Percentiles rank a stretch among this genome's conserved stretches.
These are phyloP conservation scores for Yarrowia bubula DNA, from an alignment of 805 yeast species.

Conservation along the genomic window DNA sequence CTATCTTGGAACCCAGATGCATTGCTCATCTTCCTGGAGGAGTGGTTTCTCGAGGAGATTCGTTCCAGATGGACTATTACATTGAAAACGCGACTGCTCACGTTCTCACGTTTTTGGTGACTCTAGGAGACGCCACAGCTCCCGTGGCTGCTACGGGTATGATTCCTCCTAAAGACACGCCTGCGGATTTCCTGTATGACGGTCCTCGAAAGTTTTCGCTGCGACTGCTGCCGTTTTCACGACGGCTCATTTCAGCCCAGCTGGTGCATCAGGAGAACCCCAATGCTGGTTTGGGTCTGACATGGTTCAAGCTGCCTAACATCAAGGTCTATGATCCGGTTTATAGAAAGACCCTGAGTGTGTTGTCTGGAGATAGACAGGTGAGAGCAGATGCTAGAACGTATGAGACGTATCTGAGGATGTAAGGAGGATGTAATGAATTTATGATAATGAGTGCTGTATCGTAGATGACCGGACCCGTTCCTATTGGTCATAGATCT, in stretches of 20 bases:
- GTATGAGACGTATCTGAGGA: slow-evolving; percentile 9
- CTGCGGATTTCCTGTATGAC: slow-evolving; percentile 43
- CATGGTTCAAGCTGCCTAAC: slow-evolving; percentile 51
- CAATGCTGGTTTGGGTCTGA: not conserved
- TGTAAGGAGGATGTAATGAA: not conserved
- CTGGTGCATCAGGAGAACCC: slow-evolving; percentile 17
- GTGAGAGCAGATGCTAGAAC: slow-evolving; percentile 27
- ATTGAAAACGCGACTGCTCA: slow-evolving; percentile 76
- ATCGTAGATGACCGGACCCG: not conserved
- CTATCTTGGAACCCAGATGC: slow-evolving; percentile 69
- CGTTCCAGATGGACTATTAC: slow-evolving; percentile 41
- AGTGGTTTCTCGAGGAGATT: not conserved
- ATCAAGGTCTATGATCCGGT: slow-evolving; percentile 66
- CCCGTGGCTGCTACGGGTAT: slow-evolving; percentile 15
- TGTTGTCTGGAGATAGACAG: slow-evolving; percentile 42
- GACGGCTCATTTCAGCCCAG: slow-evolving; percentile 28
- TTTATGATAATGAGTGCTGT: not conserved
- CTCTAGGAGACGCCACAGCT: slow-evolving; percentile 36
- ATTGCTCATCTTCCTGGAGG: slow-evolving; percentile 40
- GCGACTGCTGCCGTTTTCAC: slow-evolving; percentile 62
- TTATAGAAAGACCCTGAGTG: slow-evolving; percentile 61
- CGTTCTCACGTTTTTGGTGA: slow-evolving; percentile 59
- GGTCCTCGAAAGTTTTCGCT: slow-evolving; percentile 40
- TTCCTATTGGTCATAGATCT: too few species aligned
- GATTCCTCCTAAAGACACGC: slow-evolving; percentile 33